Conservation (phyloP, 345 rosid genomes). For the Noccaea bulbosa region DNA sequence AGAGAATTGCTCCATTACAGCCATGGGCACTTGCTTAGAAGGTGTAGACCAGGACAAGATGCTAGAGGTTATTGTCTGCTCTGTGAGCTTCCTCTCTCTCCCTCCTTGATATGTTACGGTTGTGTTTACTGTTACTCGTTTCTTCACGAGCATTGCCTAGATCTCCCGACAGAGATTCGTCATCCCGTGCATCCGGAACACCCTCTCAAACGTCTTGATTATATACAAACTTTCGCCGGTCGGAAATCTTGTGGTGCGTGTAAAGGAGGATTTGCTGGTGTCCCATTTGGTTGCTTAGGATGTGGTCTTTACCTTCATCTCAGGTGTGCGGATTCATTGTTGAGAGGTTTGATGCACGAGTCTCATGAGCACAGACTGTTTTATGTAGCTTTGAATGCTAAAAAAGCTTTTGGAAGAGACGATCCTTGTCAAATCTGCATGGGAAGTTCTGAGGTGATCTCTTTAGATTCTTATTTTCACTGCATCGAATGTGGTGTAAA, state of each 20-base stretch:
- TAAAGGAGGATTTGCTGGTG: neutral
- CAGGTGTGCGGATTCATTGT: slow-evolving; percentile 18
- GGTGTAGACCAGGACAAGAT: slow-evolving; percentile 6
- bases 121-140: neutral
- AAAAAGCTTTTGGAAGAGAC: rapidly evolving
- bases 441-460: too few relatives aligned
- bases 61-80: neutral
- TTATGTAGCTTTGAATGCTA: neutral
- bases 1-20: slow-evolving; percentile 6
- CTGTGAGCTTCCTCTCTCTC: slow-evolving; percentile 13
- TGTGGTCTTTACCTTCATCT: slow-evolving; percentile 16
- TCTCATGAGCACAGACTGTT: slow-evolving; percentile 32
- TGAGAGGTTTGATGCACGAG: slow-evolving; percentile 12
- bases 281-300: slow-evolving; percentile 19
- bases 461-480: neutral
- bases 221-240: neutral
- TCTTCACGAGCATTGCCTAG: slow-evolving; percentile 25
- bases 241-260: neutral
- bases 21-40: neutral
- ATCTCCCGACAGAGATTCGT: neutral
- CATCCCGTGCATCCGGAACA: slow-evolving; percentile 27
- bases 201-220: slow-evolving; percentile 28
- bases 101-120: slow-evolving; percentile 7
- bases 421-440: neutral
- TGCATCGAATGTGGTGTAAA: slow-evolving; percentile 25